A percentile compares a stretch with the other conserved stretches of the same genome.
phyloP scores from a whole-genome alignment of 2,329 filamentous ascomycete genomes.

The Arthroderma uncinatum region DNA sequence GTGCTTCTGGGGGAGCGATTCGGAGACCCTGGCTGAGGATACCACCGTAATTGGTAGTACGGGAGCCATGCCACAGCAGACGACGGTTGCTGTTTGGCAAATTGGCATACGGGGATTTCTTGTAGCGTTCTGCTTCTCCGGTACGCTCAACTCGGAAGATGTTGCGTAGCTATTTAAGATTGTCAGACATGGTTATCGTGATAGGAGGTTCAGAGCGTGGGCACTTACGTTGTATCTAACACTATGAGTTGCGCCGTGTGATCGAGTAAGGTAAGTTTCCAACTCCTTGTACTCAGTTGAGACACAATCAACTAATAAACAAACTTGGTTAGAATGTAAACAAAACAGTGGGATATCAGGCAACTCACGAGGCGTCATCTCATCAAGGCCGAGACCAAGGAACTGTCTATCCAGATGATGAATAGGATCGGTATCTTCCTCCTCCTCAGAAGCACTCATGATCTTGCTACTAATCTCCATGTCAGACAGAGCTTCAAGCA shows the following conservation, averaged over 20 bases:
- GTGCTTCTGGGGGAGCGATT: constrained; percentile 72
- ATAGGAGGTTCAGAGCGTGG: not conserved
- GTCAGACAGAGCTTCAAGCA: constrained; percentile 69
- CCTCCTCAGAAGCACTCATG: constrained; percentile 55
- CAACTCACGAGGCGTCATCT: constrained; percentile 55
- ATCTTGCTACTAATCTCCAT: constrained; percentile 75
- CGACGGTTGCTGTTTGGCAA: constrained; percentile 53
- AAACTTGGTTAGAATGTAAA: not conserved
- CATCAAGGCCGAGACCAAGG: constrained; percentile 56
- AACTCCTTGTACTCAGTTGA: constrained; percentile 56
- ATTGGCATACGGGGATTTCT: constrained; percentile 43
- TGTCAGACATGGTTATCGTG: constrained; percentile 9
- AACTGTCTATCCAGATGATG: constrained; percentile 64
- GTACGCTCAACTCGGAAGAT: constrained; percentile 75
- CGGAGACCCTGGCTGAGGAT: constrained; percentile 79
- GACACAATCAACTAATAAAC: constrained; percentile 38
- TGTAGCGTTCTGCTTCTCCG: constrained; percentile 60
- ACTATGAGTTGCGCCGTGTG: constrained; percentile 56
- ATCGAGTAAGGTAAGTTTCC: constrained; percentile 54
- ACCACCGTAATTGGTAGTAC: constrained; percentile 72
- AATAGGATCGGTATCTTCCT: constrained; percentile 37
- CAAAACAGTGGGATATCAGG: not conserved
- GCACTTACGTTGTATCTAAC: constrained; percentile 29
- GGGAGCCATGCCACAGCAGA: constrained; percentile 79
- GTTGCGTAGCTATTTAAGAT: constrained; percentile 42